Evolutionary conservation across 1,139 yeast genomes (phyloP).

Genomic region (Maudiozyma humilis): DNA sequence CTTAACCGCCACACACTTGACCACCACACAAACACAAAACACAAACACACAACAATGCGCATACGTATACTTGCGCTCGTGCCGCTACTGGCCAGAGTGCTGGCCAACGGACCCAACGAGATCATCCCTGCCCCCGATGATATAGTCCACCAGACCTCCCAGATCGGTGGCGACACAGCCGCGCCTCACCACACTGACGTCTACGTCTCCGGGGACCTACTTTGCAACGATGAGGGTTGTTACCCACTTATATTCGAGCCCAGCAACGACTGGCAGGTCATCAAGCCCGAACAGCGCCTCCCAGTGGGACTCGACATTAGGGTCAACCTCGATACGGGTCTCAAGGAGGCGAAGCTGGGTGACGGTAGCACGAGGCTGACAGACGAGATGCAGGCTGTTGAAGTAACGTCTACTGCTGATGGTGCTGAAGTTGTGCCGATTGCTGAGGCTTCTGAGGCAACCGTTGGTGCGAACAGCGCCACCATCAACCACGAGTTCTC

Average conservation of each 20-base stretch:
- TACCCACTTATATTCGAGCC: slow-evolving; percentile 60
- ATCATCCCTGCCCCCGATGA: background rate
- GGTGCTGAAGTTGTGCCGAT: background rate
- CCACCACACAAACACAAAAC: background rate
- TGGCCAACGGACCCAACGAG: background rate
- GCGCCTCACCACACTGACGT: background rate
- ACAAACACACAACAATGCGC: background rate
- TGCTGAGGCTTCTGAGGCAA: background rate
- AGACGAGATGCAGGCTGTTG: too few relatives aligned
- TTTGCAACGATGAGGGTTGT: slow-evolving; percentile 32
- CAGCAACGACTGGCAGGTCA: slow-evolving; percentile 55
- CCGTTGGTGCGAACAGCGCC: background rate
- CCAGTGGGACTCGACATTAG: slow-evolving; percentile 76
- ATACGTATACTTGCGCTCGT: background rate
- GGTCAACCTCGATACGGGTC: slow-evolving; percentile 58
- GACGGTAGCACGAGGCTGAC: slow-evolving; percentile 14
- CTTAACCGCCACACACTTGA: too few relatives aligned
- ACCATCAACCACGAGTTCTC: slow-evolving; percentile 20
- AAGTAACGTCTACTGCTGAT: background rate
- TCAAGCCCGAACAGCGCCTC: slow-evolving; percentile 59
- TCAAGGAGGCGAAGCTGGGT: slow-evolving; percentile 54
- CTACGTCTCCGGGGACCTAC: slow-evolving; percentile 1
- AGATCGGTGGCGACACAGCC: too few relatives aligned
- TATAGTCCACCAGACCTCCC: too few relatives aligned
- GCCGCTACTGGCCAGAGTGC: background rate